Conservation (phyloP, 2,329 filamentous ascomycete species). For the Nothophoma quercina region DNA sequence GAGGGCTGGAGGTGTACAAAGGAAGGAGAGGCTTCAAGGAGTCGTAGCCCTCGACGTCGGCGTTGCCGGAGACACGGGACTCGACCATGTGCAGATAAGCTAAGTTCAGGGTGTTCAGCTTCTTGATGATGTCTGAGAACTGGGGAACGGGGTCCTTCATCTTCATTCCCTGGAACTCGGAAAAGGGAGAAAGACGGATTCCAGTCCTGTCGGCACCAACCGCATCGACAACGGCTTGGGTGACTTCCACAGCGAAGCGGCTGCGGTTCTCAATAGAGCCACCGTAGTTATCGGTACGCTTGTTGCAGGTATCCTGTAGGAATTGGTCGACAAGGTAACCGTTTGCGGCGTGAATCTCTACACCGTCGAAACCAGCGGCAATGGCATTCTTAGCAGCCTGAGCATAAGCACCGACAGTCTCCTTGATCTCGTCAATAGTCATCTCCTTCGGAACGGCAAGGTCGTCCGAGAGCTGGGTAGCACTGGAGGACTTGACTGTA, state of each 20-base stretch:
- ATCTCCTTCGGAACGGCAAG: slow-evolving; percentile 52
- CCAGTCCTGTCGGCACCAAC: slow-evolving; percentile 65
- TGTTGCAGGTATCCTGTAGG: slow-evolving; percentile 65
- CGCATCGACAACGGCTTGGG: slow-evolving; percentile 58
- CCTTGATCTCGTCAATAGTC: slow-evolving; percentile 51
- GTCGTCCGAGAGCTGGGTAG: slow-evolving; percentile 48
- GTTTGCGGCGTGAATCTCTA: slow-evolving; percentile 66
- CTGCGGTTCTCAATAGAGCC: slow-evolving; percentile 61
- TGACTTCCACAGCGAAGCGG: slow-evolving; percentile 62
- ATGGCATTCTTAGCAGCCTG: slow-evolving; percentile 56
- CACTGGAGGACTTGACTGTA: slow-evolving; percentile 43
- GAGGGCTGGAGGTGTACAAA: slow-evolving; percentile 34
- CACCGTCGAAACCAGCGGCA: slow-evolving; percentile 66
- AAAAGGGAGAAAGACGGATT: slow-evolving; percentile 68
- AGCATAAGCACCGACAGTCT: slow-evolving; percentile 50
- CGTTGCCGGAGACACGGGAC: slow-evolving; percentile 59
- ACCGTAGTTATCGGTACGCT: slow-evolving; percentile 59
- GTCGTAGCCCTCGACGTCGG: slow-evolving; percentile 34
- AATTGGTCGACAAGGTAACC: slow-evolving; percentile 75
- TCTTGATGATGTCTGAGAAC: slow-evolving; percentile 64
- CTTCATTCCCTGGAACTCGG: slow-evolving; percentile 68
- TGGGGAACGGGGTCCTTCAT: slow-evolving; percentile 70
- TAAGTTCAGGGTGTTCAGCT: slow-evolving; percentile 61
- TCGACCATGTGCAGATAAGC: slow-evolving; percentile 63
- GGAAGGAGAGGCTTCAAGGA: slow-evolving; percentile 35